phyloP scores from a whole-genome alignment of 345 rosid species.

The Lenwebbia sp. region DNA sequence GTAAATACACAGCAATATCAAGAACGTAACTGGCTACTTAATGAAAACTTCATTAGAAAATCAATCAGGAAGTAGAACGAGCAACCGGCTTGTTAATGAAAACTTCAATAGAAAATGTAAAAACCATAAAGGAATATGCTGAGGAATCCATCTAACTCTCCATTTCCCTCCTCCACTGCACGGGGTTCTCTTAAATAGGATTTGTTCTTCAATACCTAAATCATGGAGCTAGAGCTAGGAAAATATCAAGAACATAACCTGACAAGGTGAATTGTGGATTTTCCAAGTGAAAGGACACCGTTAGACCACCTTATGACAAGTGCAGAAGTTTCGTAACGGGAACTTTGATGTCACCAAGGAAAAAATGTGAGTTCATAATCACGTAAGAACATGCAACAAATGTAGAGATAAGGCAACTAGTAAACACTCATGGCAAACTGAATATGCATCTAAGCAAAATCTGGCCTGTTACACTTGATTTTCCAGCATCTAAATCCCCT shows the following conservation, averaged over 20 bases:
- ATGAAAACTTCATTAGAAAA: neutral
- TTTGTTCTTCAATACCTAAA: neutral
- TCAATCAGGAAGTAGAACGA: neutral
- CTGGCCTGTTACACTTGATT: neutral
- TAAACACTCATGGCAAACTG: neutral
- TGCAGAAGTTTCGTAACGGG: neutral
- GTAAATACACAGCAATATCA: neutral
- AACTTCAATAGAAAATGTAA: neutral
- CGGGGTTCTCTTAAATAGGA: accelerated
- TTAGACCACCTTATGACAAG: neutral
- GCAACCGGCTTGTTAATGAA: neutral
- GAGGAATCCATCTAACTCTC: neutral
- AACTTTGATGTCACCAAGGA: neutral
- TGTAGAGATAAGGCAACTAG: neutral
- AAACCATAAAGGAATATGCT: neutral
- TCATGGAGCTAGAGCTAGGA: neutral
- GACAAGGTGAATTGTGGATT: neutral
- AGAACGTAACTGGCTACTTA: neutral
- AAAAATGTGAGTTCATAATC: neutral
- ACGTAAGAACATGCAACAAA: neutral
- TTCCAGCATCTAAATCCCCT: neutral
- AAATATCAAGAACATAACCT: neutral
- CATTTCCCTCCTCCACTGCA: neutral
- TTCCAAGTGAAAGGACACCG: neutral
- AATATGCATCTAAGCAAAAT: neutral